Percentiles rank a stretch among this genome's conserved stretches.
Conservation (phyloP, 441 rosid species). For the Eruca vesicaria region DNA sequence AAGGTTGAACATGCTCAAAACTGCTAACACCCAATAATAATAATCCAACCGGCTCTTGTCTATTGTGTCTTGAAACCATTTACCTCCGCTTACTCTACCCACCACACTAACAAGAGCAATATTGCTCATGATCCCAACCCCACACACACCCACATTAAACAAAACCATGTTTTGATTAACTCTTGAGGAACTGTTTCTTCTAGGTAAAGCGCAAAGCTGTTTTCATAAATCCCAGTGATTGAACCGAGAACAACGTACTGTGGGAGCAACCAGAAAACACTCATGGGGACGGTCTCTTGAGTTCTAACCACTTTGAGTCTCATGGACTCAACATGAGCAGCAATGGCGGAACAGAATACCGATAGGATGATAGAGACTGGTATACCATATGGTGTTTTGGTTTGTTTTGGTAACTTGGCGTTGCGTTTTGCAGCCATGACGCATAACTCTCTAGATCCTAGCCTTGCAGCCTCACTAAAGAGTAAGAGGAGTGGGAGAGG, state of each 20-base stretch:
- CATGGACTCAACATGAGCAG: constrained; percentile 30
- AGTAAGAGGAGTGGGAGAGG: constrained; percentile 39
- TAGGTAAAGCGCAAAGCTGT: constrained; percentile 26
- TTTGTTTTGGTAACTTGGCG: not conserved
- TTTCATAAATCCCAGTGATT: constrained; percentile 29
- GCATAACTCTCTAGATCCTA: constrained; percentile 21
- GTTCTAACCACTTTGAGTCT: constrained; percentile 23
- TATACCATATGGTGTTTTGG: constrained; percentile 31
- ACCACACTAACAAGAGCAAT: constrained; percentile 30
- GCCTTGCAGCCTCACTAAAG: constrained; percentile 31
- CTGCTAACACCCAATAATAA: constrained; percentile 33
- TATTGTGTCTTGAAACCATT: constrained; percentile 38
- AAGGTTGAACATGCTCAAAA: constrained; percentile 24
- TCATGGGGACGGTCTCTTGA: constrained; percentile 34
- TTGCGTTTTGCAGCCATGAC: constrained; percentile 15
- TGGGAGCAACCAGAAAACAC: constrained; percentile 41
- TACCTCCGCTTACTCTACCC: constrained; percentile 27
- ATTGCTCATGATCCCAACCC: constrained; percentile 32
- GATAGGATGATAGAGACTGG: constrained; percentile 38
- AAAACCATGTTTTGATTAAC: constrained; percentile 26
- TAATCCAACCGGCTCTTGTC: constrained; percentile 38
- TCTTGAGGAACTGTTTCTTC: constrained; percentile 32
- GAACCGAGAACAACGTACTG: constrained; percentile 36
- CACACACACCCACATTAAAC: constrained; percentile 26
- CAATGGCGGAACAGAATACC: constrained; percentile 31